Evolutionary conservation across 257 asterid species (phyloP), one percentile per base, ranked within the genome.

Genomic region (Verbena officinalis): DNA sequence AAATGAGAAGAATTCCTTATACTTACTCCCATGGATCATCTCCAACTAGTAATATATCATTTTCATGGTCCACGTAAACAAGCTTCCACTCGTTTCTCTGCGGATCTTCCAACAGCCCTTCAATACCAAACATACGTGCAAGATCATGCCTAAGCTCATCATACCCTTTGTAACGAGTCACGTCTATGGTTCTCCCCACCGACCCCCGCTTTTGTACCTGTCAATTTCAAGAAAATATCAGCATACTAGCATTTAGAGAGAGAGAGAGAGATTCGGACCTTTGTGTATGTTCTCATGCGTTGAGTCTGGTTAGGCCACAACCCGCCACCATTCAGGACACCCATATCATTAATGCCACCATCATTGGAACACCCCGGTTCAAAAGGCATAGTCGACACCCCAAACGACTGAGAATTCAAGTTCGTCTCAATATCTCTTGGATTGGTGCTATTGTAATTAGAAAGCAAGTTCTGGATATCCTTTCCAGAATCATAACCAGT

Each of bases 171-270:
- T 93, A 93, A 48, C 92, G 95, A 1, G 82, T 68, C 19, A 93
- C 89, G 39, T 93, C 99, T 24, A 93, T 90, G 62, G 97, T 85
- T 73, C 99, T 87, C 55, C 99, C 99, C 56, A 90, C 97, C 12
- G 99, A 88, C 51, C 99, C 99, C 13, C 99, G 96, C 76, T 93
- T 93, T 84, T 93, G 86, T 54, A 93, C 99, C 99, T 93, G 65
- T 81, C 21, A 19, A 23, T 57, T 52, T 65, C 57, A 11, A 53
- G n/a, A 56, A 9, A 46, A 21, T 40, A 19, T 73, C 8, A 61
- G 62, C 31, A 1, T 21, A 71, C 44, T 33, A 59, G 44, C 20
- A 20, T 27, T 16, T 8, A 24, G 42, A 12, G 71, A 33, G 55
- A 61, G 53, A 30, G 59, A 53, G 76, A 24, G 36, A 72, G 73